Conservation (phyloP, 2,329 filamentous ascomycete genomes). For the Gyromitra esculenta region DNA sequence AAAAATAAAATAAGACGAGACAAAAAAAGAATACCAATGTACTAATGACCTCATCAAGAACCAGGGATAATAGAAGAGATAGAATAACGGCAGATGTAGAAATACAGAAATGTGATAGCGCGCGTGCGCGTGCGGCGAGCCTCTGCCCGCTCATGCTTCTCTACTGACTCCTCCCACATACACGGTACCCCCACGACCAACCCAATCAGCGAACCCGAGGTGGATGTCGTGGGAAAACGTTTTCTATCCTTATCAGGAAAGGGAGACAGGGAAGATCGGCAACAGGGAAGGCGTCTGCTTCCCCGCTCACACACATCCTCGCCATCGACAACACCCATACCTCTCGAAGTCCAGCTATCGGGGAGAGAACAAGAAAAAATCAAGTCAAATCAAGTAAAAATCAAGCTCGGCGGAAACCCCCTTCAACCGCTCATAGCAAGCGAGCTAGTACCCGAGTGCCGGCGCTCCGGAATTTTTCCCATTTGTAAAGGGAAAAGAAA, state of each 20-base stretch:
- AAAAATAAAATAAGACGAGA: slow-evolving; percentile 1
- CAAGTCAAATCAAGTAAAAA: slow-evolving; percentile 50
- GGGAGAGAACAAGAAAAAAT: slow-evolving; percentile 56
- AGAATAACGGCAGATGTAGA: slow-evolving; percentile 45
- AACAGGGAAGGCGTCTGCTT: slow-evolving; percentile 48
- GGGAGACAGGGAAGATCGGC: slow-evolving; percentile 47
- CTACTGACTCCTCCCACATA: slow-evolving; percentile 37
- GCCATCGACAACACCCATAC: slow-evolving; percentile 39
- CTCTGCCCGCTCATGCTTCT: slow-evolving; percentile 32
- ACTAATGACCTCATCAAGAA: slow-evolving; percentile 47
- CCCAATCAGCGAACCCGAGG: slow-evolving; percentile 46
- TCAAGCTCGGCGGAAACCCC: slow-evolving; percentile 49
- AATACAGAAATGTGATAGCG: slow-evolving; percentile 49
- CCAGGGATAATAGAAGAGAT: slow-evolving; percentile 27
- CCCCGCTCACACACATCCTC: slow-evolving; percentile 36
- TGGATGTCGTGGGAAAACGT: slow-evolving; percentile 41
- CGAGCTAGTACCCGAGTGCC: slow-evolving; percentile 52
- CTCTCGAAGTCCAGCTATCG: slow-evolving; percentile 58
- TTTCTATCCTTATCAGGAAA: slow-evolving; percentile 45
- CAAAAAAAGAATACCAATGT: slow-evolving; percentile 33
- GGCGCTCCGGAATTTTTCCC: slow-evolving; percentile 43
- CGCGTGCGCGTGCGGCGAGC: slow-evolving; percentile 34
- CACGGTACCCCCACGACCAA: slow-evolving; percentile 41
- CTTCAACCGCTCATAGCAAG: slow-evolving; percentile 37
- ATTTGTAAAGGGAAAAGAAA: slow-evolving; percentile 51